Evolutionary conservation across 163 green algal species (phyloP).

Genomic region (Chlorella variabilis): DNA sequence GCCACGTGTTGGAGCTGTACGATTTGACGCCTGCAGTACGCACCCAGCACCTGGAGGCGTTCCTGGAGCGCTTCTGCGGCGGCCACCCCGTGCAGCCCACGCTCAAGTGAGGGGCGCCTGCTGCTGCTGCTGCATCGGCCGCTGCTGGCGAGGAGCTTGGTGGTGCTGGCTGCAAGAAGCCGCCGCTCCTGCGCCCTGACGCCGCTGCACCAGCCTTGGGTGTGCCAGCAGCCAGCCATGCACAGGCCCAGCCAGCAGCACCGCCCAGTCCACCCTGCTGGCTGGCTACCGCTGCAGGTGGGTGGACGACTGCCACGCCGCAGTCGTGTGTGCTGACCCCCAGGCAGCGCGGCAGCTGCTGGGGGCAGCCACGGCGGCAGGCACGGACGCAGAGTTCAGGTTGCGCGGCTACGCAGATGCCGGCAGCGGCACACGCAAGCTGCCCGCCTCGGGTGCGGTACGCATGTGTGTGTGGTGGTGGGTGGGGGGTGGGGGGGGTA

Average conservation of each 20-base stretch:
- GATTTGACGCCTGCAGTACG: constrained; percentile 8
- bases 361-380: neutral
- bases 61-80: neutral
- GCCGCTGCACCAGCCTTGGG: no score
- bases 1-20: constrained; percentile 39
- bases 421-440: constrained; percentile 28
- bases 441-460: constrained; percentile 4
- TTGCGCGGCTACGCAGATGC: constrained; percentile 29
- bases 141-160: no score
- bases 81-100: neutral
- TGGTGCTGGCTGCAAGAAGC: no score
- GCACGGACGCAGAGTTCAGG: neutral
- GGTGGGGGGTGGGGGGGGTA: no score
- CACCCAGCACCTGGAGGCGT: constrained; percentile 24
- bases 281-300: neutral
- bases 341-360: constrained; percentile 13
- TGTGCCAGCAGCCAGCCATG: no score
- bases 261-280: no score
- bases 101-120: neutral
- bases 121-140: no score
- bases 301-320: constrained; percentile 37
- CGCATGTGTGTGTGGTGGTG: no score
- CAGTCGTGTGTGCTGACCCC: constrained; percentile 14
- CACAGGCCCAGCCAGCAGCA: no score
- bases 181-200: no score